Percentiles rank a stretch among this genome's conserved stretches.
phyloP scores from a whole-genome alignment of 805 yeast genomes.

The Hagleromyces aurorensis region DNA sequence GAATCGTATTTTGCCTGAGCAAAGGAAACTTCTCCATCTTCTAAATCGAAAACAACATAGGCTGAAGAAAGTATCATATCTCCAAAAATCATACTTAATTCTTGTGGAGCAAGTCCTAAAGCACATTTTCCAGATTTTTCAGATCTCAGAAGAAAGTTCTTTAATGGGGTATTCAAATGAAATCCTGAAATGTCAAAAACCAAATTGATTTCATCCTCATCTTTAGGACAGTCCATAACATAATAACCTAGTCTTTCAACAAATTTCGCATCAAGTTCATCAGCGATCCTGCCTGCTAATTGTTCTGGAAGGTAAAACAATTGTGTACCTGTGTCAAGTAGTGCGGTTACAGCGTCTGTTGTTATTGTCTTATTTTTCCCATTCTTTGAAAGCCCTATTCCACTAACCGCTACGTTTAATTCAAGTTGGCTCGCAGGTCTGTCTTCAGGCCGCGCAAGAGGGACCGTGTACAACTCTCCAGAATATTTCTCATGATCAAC shows the following conservation, averaged over 20 bases:
- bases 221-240: conserved; percentile 34
- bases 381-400: conserved; percentile 26
- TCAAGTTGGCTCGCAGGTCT: no score
- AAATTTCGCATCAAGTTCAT: conserved; percentile 34
- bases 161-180: conserved; percentile 41
- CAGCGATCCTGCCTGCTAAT: conserved; percentile 31
- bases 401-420: conserved; percentile 29
- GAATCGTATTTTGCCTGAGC: conserved; percentile 35
- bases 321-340: conserved; percentile 38
- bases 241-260: conserved; percentile 35
- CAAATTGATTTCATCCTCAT: conserved; percentile 22
- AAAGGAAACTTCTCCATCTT: conserved; percentile 35
- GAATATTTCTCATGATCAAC: conserved; percentile 34
- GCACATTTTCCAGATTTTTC: conserved; percentile 34
- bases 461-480: conserved; percentile 30
- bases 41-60: conserved; percentile 50
- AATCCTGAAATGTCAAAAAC: conserved; percentile 48
- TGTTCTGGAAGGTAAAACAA: conserved; percentile 36
- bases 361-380: conserved; percentile 19
- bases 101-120: conserved; percentile 33
- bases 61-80: conserved; percentile 46
- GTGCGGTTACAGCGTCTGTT: conserved; percentile 30
- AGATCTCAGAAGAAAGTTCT: conserved; percentile 23
- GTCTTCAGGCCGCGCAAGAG: conserved; percentile 13
- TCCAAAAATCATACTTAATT: conserved; percentile 38